phyloP scores from a whole-genome alignment of 192 early-diverging fungal genomes.

The Coemansia aciculifera region DNA sequence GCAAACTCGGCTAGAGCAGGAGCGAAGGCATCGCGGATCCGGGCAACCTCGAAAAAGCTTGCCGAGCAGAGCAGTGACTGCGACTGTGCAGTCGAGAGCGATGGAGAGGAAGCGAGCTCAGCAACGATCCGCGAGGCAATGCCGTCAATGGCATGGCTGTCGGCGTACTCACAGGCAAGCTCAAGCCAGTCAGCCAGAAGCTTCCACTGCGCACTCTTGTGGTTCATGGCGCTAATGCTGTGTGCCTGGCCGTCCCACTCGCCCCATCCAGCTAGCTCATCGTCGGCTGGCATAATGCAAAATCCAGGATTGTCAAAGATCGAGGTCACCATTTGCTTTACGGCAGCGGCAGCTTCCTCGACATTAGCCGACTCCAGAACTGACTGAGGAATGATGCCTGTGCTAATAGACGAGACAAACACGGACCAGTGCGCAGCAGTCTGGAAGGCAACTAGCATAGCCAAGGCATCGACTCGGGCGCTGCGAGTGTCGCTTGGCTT shows the following conservation, averaged over 20 bases:
- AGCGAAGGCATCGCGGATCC: slow-evolving; percentile 23
- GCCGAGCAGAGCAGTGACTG: slow-evolving; percentile 30
- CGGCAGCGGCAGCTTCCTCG: neutral
- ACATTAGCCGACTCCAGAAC: slow-evolving; percentile 12
- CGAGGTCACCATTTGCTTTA: slow-evolving; percentile 20
- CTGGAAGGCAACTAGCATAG: slow-evolving; percentile 45
- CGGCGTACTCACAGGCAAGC: slow-evolving; percentile 41
- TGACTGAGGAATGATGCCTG: slow-evolving; percentile 27
- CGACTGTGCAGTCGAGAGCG: neutral
- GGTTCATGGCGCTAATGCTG: slow-evolving; percentile 27
- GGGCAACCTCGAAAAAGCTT: slow-evolving; percentile 30
- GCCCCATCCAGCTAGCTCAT: slow-evolving; percentile 13
- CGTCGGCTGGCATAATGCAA: neutral
- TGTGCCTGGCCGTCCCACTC: slow-evolving; percentile 48
- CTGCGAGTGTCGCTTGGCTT: neutral
- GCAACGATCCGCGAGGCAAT: slow-evolving; percentile 27
- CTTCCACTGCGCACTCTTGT: slow-evolving; percentile 31
- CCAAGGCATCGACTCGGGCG: slow-evolving; percentile 6
- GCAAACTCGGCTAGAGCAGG: slow-evolving; percentile 20
- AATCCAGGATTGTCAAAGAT: neutral
- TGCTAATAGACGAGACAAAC: slow-evolving; percentile 21
- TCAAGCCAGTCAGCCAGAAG: slow-evolving; percentile 44
- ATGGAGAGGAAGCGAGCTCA: slow-evolving; percentile 13
- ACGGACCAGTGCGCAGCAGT: slow-evolving; percentile 43
- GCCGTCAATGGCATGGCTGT: neutral